These are phyloP conservation scores for Pseudogymnoascus sp. DNA, from an alignment of 2,329 filamentous ascomycete genomes.

Conservation along the genomic window DNA sequence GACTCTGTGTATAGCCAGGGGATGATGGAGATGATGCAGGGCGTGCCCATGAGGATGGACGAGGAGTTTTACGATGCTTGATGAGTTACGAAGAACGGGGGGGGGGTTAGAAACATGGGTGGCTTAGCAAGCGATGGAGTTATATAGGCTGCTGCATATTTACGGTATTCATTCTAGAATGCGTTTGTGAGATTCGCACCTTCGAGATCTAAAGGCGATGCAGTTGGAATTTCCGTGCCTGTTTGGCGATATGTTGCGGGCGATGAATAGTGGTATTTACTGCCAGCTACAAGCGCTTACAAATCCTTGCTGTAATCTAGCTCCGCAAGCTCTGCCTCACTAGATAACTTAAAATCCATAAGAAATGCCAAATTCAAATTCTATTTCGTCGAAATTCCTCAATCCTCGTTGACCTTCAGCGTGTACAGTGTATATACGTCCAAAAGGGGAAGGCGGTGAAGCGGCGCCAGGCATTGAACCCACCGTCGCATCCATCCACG, in stretches of 20 bases:
- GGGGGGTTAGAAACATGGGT: neutral
- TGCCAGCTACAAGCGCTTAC: neutral
- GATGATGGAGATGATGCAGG: neutral
- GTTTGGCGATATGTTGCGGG: neutral
- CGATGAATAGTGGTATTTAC: neutral
- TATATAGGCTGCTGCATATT: conserved; percentile 4
- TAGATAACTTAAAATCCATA: neutral
- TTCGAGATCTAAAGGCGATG: neutral
- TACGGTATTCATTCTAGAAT: conserved; percentile 2
- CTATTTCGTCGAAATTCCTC: neutral
- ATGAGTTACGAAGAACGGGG: neutral
- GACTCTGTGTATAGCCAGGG: neutral
- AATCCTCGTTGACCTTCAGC: neutral
- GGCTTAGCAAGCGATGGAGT: conserved; percentile 3
- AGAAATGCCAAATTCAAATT: neutral
- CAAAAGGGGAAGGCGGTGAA: neutral
- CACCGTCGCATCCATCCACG: neutral
- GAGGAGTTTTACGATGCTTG: conserved; percentile 3
- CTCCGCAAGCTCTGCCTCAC: neutral
- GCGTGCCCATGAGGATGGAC: neutral
- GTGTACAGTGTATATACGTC: neutral
- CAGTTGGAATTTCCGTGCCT: neutral
- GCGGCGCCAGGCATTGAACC: neutral
- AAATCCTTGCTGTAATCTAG: neutral
- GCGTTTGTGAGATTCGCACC: neutral